These are phyloP conservation scores for Corylus heterophylla DNA, from an alignment of 306 rosid genomes.

Conservation along the genomic window DNA sequence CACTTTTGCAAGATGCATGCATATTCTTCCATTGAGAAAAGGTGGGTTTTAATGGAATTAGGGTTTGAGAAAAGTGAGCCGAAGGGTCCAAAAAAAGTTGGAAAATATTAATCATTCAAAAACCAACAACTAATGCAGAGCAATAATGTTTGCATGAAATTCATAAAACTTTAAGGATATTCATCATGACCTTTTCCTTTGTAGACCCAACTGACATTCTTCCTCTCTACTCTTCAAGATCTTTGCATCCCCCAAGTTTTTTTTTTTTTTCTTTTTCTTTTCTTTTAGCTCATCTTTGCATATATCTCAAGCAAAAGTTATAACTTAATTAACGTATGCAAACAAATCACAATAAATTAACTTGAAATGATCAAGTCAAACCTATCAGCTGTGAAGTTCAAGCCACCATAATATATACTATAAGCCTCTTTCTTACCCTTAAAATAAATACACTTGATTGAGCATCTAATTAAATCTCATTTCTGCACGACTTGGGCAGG, in stretches of 20 bases:
- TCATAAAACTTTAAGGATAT: slow-evolving; percentile 33
- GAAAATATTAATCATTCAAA: neutral
- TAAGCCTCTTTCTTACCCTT: neutral
- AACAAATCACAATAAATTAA: neutral
- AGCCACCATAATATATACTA: neutral
- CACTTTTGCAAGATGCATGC: neutral
- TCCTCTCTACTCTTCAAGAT: slow-evolving; percentile 31
- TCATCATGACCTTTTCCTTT: slow-evolving; percentile 38
- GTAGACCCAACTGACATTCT: slow-evolving; percentile 33
- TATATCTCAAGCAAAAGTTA: neutral
- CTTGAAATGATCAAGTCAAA: slow-evolving; percentile 15
- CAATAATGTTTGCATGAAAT: slow-evolving; percentile 56
- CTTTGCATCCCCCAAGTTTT: slow-evolving; percentile 25
- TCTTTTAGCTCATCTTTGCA: neutral
- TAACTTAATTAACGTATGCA: neutral
- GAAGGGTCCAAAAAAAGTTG: neutral
- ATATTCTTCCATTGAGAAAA: neutral
- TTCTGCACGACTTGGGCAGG: too few species aligned
- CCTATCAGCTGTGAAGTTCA: slow-evolving; percentile 11
- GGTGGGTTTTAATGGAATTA: neutral
- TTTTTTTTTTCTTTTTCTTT: neutral
- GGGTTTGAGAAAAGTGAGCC: neutral
- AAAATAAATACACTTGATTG: neutral
- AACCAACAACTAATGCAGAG: slow-evolving; percentile 33
- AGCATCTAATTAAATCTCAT: neutral